Base-by-base conservation (phyloP, 2,329 filamentous ascomycete genomes). In the Lachnellula hyalina region DNA sequence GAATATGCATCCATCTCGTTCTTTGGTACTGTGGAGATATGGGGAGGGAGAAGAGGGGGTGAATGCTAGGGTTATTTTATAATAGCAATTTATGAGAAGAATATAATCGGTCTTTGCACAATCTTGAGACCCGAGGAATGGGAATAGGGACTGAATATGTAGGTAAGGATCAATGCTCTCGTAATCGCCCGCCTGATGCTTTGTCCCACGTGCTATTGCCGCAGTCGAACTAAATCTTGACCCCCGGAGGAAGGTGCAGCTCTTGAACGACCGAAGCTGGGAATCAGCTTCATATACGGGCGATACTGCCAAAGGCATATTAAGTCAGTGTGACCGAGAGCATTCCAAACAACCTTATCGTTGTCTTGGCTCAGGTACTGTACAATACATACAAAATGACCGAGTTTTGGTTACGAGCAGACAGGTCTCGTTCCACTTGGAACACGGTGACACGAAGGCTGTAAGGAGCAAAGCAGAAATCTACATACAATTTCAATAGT, bases 1-100 rank as follows among this genome's bases (percentile, higher is more conserved):
- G 60, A 55, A 48, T 59, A 55, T 38, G 56, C 55, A 55, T 63
- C 51, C 55, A 62, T 61, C 15, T 34, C 44, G 49, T 35, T 11
- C 11, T 19, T 44, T 44, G 17, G 17, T 41, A n/a, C 19, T 19
- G 7, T 19, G 11, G 28, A 14, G 44, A 47, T 21, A 14, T 17
- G 44, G 12, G 23, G 15, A 15, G 44, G 32, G 25, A 47, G 25
- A 40, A 38, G 21, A 53, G 21, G 21, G 15, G 17, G 21, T 14
- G 19, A 19, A 5, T 23, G 21, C 12, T 44, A 14, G 12, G 41
- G 41, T 17, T 1, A 44, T 19, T 21, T 14, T 41, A 19, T 6
- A 41, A 41, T 6, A 41, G 17, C 28, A 32, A 32, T 9, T 11
- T 32, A 32, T 32, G 12, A 32, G 9, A 32, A 32, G 28, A 32